Evolutionary conservation across 257 asterid species (phyloP), one percentile per base, ranked within the genome.

Genomic region (Solanum etuberosum): DNA sequence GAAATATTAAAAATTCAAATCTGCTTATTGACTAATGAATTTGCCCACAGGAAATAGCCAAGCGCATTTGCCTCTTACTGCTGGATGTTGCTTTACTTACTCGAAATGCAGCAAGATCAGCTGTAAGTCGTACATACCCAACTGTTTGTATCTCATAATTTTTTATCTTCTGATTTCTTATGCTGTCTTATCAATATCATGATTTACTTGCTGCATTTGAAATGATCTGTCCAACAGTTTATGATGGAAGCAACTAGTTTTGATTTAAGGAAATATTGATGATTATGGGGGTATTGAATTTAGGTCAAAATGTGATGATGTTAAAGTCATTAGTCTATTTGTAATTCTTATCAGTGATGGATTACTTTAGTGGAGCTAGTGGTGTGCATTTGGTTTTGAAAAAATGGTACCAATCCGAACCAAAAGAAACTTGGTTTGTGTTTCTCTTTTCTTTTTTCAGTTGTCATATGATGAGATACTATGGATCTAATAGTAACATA

Each of bases 71-170:
- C 93, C 95, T 95, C 88, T 87, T 96, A 90, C 90, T 96, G 89
- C 91, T 96, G 93, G 99, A 96, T 93, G 99, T 94, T 86, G 96
- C 97, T 15, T 89, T 95, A 88, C 93, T 91, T 88, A 91, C 96
- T 68, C 93, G 91, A 82, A 90, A 93, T 87, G 95, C 96, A 85
- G 92, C 94, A 84, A 94, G 93, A 92, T 89, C 94, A 88, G 92
- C 95, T 88, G 99, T 96, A 93, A 96, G 98, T 90, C 20, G 2
- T 10, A 51, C 68, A 18, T 81, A 15, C 40, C 67, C 35, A 80
- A 78, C 9, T 87, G 81, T 83, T 38, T 27, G 42, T 40, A 76
- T 78, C 40, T 67, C 43, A 9, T 48, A 6, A 9, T 9, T 81
- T 76, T 21, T 27, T 43, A 20, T 27, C 88, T 83, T 40, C 5